phyloP scores from a whole-genome alignment of 2,329 filamentous ascomycete species.

The Fusarium mexicanum region DNA sequence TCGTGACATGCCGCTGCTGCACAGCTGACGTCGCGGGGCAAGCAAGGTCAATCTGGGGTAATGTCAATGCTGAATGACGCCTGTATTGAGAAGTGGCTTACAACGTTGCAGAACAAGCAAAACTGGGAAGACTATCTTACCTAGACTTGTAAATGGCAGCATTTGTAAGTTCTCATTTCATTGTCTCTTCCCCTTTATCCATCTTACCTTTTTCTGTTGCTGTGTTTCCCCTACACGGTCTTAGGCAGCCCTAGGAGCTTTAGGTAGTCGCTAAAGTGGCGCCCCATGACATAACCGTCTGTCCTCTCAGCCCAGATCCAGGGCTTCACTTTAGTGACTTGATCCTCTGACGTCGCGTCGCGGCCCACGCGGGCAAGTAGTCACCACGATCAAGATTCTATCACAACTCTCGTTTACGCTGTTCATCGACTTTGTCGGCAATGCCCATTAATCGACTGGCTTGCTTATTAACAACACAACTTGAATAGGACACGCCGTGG shows the following conservation, averaged over 20 bases:
- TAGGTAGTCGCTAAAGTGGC: conserved; percentile 25
- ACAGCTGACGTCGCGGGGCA: conserved; percentile 37
- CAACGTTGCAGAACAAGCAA: conserved; percentile 37
- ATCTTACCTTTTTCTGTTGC: not conserved
- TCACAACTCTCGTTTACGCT: not conserved
- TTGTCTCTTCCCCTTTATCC: not conserved
- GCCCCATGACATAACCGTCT: conserved; percentile 40
- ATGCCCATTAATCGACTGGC: not conserved
- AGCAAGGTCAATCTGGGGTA: conserved; percentile 27
- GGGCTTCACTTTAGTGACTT: conserved; percentile 23
- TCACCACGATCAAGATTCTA: conserved; percentile 1
- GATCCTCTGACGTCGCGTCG: conserved; percentile 39
- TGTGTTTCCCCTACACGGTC: not conserved
- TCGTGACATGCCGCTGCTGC: conserved; percentile 16
- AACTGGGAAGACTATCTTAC: conserved; percentile 21
- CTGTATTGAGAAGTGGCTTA: conserved; percentile 37
- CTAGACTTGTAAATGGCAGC: conserved; percentile 46
- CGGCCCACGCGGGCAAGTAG: conserved; percentile 26
- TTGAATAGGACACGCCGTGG: conserved; percentile 57
- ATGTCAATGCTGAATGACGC: conserved; percentile 43
- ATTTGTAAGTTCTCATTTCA: conserved; percentile 44
- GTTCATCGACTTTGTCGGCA: not conserved
- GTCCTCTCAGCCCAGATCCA: conserved; percentile 15
- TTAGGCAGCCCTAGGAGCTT: not conserved
- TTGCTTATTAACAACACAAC: conserved; percentile 31